Conservation (phyloP, 208 protist species). For the Leishmania martiniquensis region DNA sequence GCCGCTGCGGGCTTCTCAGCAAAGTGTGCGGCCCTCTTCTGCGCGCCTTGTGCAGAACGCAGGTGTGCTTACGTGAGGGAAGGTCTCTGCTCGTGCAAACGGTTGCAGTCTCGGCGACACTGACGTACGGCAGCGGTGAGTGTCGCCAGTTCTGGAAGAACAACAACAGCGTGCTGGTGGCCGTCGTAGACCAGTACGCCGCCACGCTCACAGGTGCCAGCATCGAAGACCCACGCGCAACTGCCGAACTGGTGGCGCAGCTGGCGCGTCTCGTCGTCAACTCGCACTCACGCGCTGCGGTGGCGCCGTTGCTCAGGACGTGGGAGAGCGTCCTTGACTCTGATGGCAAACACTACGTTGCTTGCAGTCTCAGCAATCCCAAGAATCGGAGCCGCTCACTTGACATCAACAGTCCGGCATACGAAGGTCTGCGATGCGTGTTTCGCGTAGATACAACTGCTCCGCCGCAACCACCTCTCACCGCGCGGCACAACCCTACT, state of each 20-base stretch:
- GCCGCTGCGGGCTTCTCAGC: constrained; percentile 1
- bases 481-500: not conserved
- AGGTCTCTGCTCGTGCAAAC: constrained; percentile 12
- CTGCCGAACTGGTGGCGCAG: constrained; percentile 36
- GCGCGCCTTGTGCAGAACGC: not conserved
- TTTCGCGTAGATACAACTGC: constrained; percentile 18
- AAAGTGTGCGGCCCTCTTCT: constrained; percentile 17
- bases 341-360: constrained; percentile 21
- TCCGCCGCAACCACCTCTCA: not conserved
- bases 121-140: constrained; percentile 16
- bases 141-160: constrained; percentile 12
- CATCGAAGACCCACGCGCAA: not conserved
- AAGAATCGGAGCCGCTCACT: constrained; percentile 35
- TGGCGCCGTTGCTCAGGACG: constrained; percentile 11
- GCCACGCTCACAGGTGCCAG: not conserved
- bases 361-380: constrained; percentile 34
- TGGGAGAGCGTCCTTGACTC: constrained; percentile 30
- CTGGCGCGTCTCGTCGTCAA: constrained; percentile 49
- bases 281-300: constrained; percentile 9
- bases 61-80: not conserved
- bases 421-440: constrained; percentile 28
- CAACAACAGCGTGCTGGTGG: constrained; percentile 4
- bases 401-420: constrained; percentile 44
- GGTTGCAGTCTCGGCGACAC: constrained; percentile 18
- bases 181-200: not conserved